Evolutionary conservation across 441 rosid species (phyloP).

Genomic region (Melastoma candidum): DNA sequence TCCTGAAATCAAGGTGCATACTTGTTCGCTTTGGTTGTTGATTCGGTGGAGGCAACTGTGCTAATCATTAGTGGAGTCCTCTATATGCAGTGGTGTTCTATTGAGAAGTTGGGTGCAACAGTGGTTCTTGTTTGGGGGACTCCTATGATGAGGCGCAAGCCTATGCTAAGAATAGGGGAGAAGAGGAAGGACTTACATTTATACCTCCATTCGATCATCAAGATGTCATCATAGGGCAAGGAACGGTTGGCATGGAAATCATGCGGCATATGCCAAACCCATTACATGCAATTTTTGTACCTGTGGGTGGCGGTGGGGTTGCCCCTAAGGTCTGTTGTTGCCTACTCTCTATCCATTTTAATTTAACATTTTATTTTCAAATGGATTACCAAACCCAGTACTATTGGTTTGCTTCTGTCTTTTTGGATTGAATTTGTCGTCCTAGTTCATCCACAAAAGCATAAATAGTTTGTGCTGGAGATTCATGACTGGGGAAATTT

Average conservation of each 20-base stretch:
- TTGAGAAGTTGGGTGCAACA: slow-evolving; percentile 64
- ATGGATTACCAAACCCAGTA: too few relatives aligned
- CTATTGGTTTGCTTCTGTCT: too few relatives aligned
- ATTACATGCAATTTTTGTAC: slow-evolving; percentile 86
- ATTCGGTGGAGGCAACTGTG: background rate
- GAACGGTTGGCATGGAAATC: slow-evolving; percentile 96
- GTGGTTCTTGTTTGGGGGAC: slow-evolving; percentile 82
- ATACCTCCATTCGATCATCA: slow-evolving; percentile 97
- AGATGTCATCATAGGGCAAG: slow-evolving; percentile 86
- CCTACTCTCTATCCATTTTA: too few relatives aligned
- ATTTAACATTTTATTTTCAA: too few relatives aligned
- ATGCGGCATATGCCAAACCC: slow-evolving; percentile 65
- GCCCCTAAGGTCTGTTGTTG: slow-evolving; percentile 50
- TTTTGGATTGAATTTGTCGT: too few relatives aligned
- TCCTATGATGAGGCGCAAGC: slow-evolving; percentile 87
- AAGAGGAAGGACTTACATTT: slow-evolving; percentile 62
- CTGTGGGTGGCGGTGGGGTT: slow-evolving; percentile 98
- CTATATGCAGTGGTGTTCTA: slow-evolving; percentile 67
- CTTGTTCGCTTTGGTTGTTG: background rate
- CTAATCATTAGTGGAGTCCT: slow-evolving; percentile 3
- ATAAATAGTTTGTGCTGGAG: too few relatives aligned
- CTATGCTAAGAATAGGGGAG: slow-evolving; percentile 62
- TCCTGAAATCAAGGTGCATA: slow-evolving; percentile 77
- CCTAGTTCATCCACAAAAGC: too few relatives aligned
- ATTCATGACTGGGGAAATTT: too few relatives aligned